phyloP scores from a whole-genome alignment of 2,329 filamentous ascomycete species.

The Chalaropsis ovoidea region DNA sequence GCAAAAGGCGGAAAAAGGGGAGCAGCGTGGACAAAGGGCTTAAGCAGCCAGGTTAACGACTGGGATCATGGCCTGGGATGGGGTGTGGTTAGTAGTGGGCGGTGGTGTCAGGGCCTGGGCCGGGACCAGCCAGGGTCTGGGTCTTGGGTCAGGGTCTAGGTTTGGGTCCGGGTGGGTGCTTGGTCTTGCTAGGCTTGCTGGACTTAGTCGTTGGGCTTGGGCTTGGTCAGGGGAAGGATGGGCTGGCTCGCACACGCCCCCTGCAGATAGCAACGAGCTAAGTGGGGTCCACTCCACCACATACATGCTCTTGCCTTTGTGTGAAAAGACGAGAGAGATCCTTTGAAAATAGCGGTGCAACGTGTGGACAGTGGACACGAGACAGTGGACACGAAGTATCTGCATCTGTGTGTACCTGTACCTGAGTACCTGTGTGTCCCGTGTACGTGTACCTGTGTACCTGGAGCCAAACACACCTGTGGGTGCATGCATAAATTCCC shows the following conservation, averaged over 20 bases:
- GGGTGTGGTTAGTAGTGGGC: not conserved
- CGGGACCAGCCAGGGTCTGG: too few species aligned
- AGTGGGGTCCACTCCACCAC: not conserved
- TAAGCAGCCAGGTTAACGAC: not conserved
- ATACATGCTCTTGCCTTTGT: too few species aligned
- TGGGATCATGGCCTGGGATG: constrained; percentile 3
- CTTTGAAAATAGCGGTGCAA: not conserved
- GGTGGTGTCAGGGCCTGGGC: not conserved
- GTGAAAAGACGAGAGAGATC: not conserved
- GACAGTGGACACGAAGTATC: too few species aligned
- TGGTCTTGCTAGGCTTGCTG: too few species aligned
- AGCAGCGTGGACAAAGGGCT: not conserved
- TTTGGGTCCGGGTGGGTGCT: too few species aligned
- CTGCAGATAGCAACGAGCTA: not conserved
- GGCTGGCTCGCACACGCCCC: not conserved
- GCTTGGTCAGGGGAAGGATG: not conserved
- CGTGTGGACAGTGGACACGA: not conserved
- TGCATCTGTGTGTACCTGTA: too few species aligned
- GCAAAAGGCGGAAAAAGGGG: constrained; percentile 16
- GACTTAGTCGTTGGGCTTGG: too few species aligned
- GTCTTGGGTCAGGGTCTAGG: too few species aligned
- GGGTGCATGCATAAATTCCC: not conserved
- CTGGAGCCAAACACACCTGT: too few species aligned
- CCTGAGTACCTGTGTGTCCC: too few species aligned
- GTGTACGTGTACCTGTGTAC: not conserved